Evolutionary conservation across 441 rosid genomes (phyloP).

Genomic region (Erysimum cheiri): DNA sequence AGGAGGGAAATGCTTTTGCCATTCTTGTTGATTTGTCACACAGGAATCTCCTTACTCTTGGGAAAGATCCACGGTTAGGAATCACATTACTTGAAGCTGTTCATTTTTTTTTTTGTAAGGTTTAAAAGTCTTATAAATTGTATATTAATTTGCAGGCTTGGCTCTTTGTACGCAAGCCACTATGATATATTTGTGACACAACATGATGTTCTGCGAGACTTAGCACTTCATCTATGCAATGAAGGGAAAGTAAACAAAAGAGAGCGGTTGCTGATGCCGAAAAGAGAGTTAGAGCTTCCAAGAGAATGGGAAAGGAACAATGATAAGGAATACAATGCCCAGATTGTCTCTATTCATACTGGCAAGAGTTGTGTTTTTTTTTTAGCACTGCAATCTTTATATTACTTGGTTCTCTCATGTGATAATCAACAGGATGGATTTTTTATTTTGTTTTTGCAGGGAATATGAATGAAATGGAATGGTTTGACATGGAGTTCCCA

Average conservation of each 20-base stretch:
- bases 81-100: conserved; percentile 23
- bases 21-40: conserved; percentile 73
- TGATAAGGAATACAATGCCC: conserved; percentile 65
- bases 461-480: conserved; percentile 78
- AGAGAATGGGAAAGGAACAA: conserved; percentile 81
- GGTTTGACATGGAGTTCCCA: conserved; percentile 77
- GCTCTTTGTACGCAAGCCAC: conserved; percentile 65
- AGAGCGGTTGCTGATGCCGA: conserved; percentile 69
- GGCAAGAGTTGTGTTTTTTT: conserved; percentile 44
- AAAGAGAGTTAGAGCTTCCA: conserved; percentile 62
- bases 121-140: neutral
- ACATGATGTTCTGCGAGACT: conserved; percentile 86
- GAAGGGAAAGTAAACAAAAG: conserved; percentile 53
- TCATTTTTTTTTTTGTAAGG: conserved; percentile 1
- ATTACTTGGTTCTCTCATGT: neutral
- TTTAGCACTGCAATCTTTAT: neutral
- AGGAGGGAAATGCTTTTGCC: conserved; percentile 62
- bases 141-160: conserved; percentile 57
- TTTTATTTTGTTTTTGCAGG: conserved; percentile 46
- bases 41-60: conserved; percentile 77
- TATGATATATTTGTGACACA: conserved; percentile 73
- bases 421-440: neutral
- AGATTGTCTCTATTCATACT: conserved; percentile 79
- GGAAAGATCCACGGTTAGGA: conserved; percentile 68
- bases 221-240: conserved; percentile 66